Conservation (phyloP, 495 filamentous ascomycete genomes). For the Cercophora sp. region DNA sequence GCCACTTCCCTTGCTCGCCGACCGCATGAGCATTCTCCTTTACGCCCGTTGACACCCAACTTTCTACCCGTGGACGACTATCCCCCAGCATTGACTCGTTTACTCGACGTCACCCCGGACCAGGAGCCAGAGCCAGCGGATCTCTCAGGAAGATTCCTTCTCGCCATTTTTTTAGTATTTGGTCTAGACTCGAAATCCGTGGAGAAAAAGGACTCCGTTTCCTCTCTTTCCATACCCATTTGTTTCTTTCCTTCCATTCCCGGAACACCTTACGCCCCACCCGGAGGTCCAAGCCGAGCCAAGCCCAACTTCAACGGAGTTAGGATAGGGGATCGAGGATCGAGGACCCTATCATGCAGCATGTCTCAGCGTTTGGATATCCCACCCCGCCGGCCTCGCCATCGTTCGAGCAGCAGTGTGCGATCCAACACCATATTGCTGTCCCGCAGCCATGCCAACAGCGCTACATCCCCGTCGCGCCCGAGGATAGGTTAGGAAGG, state of each 20-base stretch:
- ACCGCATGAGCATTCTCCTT: slow-evolving; percentile 10
- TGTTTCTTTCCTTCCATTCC: slow-evolving; percentile 5
- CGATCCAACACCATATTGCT: slow-evolving; percentile 25
- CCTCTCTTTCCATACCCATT: slow-evolving; percentile 17
- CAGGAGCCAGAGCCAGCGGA: slow-evolving; percentile 6
- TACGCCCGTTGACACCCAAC: slow-evolving; percentile 21
- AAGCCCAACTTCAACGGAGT: slow-evolving; percentile 24
- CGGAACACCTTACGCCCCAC: slow-evolving; percentile 15
- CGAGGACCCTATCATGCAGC: slow-evolving; percentile 44
- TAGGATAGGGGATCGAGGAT: slow-evolving; percentile 31
- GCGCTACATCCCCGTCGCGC: slow-evolving; percentile 44
- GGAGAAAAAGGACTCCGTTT: slow-evolving; percentile 15
- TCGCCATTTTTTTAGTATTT: slow-evolving; percentile 7
- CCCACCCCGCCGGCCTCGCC: slow-evolving; percentile 51
- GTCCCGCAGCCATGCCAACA: slow-evolving; percentile 37
- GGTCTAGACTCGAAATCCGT: slow-evolving; percentile 14
- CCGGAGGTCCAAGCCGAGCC: slow-evolving; percentile 13
- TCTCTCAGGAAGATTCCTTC: slow-evolving; percentile 8
- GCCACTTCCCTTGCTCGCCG: slow-evolving; percentile 12
- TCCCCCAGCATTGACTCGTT: slow-evolving; percentile 32
- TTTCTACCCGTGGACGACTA: not conserved
- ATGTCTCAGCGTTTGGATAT: slow-evolving; percentile 51
- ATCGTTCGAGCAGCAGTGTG: slow-evolving; percentile 43
- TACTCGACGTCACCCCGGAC: slow-evolving; percentile 27
- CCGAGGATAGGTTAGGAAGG: slow-evolving; percentile 84